Percentiles rank a stretch among this genome's conserved stretches.
phyloP scores from a whole-genome alignment of 805 yeast genomes.

The Yarrowia sp. region DNA sequence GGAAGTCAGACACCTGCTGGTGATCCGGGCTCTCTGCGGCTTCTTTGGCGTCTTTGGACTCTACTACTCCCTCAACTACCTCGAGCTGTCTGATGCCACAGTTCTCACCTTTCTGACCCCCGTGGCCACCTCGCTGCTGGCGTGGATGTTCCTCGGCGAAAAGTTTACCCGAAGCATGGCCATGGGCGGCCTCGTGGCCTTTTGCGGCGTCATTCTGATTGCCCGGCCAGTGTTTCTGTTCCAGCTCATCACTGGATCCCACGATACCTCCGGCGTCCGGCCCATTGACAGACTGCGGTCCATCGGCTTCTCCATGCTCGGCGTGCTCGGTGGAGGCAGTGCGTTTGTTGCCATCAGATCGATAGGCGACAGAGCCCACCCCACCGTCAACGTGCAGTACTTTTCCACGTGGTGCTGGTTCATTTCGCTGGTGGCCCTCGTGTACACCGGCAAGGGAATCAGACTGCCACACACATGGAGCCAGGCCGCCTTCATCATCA shows the following conservation, averaged over 20 bases:
- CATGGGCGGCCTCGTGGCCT: constrained; percentile 61
- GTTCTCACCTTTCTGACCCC: constrained; percentile 78
- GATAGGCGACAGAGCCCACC: constrained; percentile 76
- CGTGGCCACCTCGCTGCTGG: constrained; percentile 67
- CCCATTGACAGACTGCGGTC: constrained; percentile 58
- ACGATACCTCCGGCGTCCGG: constrained; percentile 33
- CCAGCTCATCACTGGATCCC: constrained; percentile 38
- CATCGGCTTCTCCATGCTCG: constrained; percentile 57
- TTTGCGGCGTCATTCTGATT: constrained; percentile 72
- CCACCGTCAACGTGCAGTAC: constrained; percentile 72
- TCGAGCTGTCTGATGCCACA: constrained; percentile 76
- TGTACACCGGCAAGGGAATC: constrained; percentile 43
- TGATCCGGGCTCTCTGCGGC: constrained; percentile 67
- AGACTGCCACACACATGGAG: constrained; percentile 53
- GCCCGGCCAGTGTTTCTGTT: constrained; percentile 77
- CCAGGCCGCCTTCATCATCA: constrained; percentile 63
- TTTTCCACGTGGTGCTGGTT: constrained; percentile 62
- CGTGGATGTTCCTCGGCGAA: constrained; percentile 65
- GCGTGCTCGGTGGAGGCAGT: constrained; percentile 64
- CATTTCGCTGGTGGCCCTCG: constrained; percentile 51
- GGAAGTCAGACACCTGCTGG: constrained; percentile 50
- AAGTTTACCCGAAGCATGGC: constrained; percentile 64
- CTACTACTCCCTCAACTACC: constrained; percentile 68
- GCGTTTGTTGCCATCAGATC: constrained; percentile 70
- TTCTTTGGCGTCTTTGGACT: constrained; percentile 76